Evolutionary conservation across 352 stramenopile species (phyloP).

Genomic region (Nothophytophthora sp.): DNA sequence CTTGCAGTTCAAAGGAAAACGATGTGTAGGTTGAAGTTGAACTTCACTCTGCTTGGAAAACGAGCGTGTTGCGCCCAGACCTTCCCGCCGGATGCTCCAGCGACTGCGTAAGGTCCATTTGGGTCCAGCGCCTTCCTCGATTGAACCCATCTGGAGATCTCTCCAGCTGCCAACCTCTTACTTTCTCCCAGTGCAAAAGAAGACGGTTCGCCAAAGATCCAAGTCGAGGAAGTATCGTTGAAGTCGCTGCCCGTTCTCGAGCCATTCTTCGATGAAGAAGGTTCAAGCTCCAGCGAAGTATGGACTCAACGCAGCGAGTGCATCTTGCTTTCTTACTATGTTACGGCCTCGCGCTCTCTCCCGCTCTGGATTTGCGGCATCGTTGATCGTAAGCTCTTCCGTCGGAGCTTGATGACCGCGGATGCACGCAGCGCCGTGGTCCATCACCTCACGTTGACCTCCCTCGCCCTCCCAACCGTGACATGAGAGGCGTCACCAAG

Average conservation of each 20-base stretch:
- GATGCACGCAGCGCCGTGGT: constrained; percentile 3
- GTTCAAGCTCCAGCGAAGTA: background rate
- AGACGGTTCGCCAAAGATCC: too few relatives aligned
- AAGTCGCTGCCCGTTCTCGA: too few relatives aligned
- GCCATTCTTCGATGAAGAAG: too few relatives aligned
- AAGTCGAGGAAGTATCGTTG: too few relatives aligned
- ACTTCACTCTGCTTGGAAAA: too few relatives aligned
- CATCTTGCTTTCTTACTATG: constrained; percentile 22
- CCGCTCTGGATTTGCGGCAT: constrained; percentile 1
- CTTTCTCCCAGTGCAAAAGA: constrained; percentile 7
- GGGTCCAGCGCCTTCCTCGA: too few relatives aligned
- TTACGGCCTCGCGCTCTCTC: constrained; percentile 17
- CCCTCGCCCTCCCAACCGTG: too few relatives aligned
- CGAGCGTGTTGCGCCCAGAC: too few relatives aligned
- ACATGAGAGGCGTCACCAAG: constrained; percentile 8
- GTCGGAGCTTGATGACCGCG: constrained; percentile 13
- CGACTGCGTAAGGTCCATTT: too few relatives aligned
- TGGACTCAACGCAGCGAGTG: constrained; percentile 16
- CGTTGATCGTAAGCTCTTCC: constrained; percentile 28
- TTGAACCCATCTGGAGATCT: constrained; percentile 13
- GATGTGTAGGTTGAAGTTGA: constrained; percentile 10
- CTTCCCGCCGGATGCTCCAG: too few relatives aligned
- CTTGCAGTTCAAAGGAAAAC: background rate
- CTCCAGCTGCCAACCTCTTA: too few relatives aligned
- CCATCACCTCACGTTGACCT: constrained; percentile 10